Conservation (phyloP, 805 yeast species). For the Kodamaea jinghongensis region DNA sequence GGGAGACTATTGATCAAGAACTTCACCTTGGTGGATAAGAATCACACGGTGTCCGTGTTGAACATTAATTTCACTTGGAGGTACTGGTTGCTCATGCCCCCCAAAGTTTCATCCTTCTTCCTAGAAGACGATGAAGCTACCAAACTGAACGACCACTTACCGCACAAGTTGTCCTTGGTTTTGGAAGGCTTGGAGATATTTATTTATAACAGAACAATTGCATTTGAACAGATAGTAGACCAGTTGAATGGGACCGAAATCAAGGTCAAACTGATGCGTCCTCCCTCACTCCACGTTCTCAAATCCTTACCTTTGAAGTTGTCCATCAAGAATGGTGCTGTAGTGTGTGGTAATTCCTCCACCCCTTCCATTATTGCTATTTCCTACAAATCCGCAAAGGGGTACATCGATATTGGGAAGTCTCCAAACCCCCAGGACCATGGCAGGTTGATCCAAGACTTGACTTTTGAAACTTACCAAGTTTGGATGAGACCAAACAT, state of each 20-base stretch:
- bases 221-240: constrained; percentile 66
- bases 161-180: constrained; percentile 54
- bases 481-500: constrained; percentile 69
- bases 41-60: constrained; percentile 67
- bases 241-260: constrained; percentile 17
- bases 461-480: constrained; percentile 52
- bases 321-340: constrained; percentile 60
- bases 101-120: constrained; percentile 38
- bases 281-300: constrained; percentile 17
- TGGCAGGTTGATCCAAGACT: constrained; percentile 46
- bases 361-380: constrained; percentile 72
- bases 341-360: constrained; percentile 74
- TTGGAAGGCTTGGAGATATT: constrained; percentile 82
- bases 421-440: constrained; percentile 51
- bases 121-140: constrained; percentile 17
- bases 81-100: constrained; percentile 66
- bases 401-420: constrained; percentile 53
- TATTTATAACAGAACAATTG: constrained; percentile 72
- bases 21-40: constrained; percentile 66
- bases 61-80: constrained; percentile 84
- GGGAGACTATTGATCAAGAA: constrained; percentile 82
- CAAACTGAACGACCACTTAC: constrained; percentile 43
- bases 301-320: constrained; percentile 61
- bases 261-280: constrained; percentile 1
- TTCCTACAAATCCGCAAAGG: constrained; percentile 54